Evolutionary conservation across 441 rosid genomes (phyloP), one percentile per base, ranked within the genome.

Genomic region (Raphanus hybrid): DNA sequence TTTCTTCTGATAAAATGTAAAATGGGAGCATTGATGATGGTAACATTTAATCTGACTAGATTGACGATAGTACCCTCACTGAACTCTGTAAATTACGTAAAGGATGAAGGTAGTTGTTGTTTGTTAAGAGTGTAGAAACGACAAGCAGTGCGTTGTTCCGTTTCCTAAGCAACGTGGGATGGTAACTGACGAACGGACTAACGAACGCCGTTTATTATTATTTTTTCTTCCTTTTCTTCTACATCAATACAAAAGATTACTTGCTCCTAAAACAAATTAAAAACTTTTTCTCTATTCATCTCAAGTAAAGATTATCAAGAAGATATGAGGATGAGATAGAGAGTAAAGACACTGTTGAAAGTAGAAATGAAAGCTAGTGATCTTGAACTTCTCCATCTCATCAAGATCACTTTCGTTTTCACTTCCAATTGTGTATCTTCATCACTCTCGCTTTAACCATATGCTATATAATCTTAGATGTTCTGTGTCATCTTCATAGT

Each of bases 151-250:
- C 20, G 18, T 35, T 5, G n/a, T 35, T 70, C 73, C 73, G 64
- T 70, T 75, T 65, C 48, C 0, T 50, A 74, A 79, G 72, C 79
- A 75, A 79, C 79, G 41, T 79, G 75, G 69, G 43, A 2, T 39
- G 43, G 43, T 45, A 48, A 64, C 81, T 9, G 54, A 54, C 26
- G 8, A 15, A 57, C 45, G 23, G 10, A 12, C 52, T 4, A 12
- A 45, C 52, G 4, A 45, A 48, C 60, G 27, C 60, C 52, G 7
- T 54, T 61, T 10, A 9, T 52, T 20, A 8, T 26, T 52, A 6
- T 52, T 29, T 37, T 16, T 48, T 45, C 1, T 4, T 0, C 8
- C 3, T 50, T 50, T 14, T 50, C 18, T 50, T 50, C 18, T 14
- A 50, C 57, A 50, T n/a, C 57, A 14, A 50, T 50, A 50, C 57